Evolutionary conservation across 257 asterid species (phyloP).

Genomic region (Nicotiana paniculata): DNA sequence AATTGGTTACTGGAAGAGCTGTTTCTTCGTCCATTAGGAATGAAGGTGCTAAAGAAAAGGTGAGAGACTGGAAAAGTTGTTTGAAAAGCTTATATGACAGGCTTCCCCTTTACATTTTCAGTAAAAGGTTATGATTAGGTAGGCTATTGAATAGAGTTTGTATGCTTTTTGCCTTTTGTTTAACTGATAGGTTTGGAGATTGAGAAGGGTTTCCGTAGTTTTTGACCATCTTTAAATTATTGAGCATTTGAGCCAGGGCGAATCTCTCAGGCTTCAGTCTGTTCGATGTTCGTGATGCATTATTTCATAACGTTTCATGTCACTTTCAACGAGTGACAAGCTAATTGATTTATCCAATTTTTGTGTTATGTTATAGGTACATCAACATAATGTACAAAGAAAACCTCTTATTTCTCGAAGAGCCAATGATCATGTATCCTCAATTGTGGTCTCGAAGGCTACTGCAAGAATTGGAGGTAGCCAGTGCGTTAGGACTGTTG

Average conservation of each 20-base stretch:
- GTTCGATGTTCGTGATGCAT: background rate
- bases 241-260: background rate
- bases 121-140: background rate
- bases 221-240: background rate
- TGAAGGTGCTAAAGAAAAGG: slow-evolving; percentile 20
- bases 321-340: background rate
- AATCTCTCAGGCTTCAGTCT: background rate
- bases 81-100: background rate
- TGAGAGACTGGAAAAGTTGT: background rate
- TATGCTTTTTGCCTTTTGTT: background rate
- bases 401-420: slow-evolving; percentile 18
- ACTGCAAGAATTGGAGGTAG: slow-evolving; percentile 12
- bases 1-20: slow-evolving; percentile 1
- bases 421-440: slow-evolving; percentile 3
- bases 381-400: background rate
- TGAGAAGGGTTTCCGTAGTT: background rate
- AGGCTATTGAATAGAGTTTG: background rate
- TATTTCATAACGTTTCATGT: background rate
- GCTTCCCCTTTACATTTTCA: background rate
- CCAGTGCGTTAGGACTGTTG: slow-evolving; percentile 8
- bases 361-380: slow-evolving; percentile 11
- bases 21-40: slow-evolving; percentile 2
- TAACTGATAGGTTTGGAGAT: background rate
- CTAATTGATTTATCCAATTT: background rate
- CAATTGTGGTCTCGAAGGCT: slow-evolving; percentile 9